Evolutionary conservation across 177 flowering plant genomes (phyloP), one percentile per base, ranked within the genome.

Genomic region (Vitis hybrid): DNA sequence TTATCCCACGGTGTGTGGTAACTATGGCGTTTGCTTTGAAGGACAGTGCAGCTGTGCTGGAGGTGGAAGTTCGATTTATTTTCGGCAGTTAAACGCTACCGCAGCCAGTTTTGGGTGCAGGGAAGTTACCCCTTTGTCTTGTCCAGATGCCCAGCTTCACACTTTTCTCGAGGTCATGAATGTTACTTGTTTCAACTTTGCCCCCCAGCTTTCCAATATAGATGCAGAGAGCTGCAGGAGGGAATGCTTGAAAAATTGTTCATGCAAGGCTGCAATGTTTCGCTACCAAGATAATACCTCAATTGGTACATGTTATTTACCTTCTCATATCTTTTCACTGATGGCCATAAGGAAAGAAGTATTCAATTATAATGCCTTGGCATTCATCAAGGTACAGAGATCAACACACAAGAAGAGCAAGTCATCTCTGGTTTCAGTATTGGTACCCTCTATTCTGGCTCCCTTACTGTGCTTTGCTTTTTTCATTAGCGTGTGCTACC

Each of bases 341-440:
- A 68, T 26, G 26, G 26, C 0, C 26, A 26, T 26, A 9, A n/a
- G 1, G 26, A 14, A 10, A 3, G 5, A 45, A 26, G 26, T 26
- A 26, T 26, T 26, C 2, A 49, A 10, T 19, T 11, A 26, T 26
- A 26, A 26, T 26, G 26, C 1, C 6, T 15, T 12, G 53, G 56
- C 71, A 12, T 73, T 39, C 14, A 11, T 73, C 55, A 73, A 73
- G 45, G 72, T 73, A 2, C 71, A 67, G 31, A 53, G 3, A 26
- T 26, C 26, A 26, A 26, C 26, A 26, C 26, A 26, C 26, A 26
- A 26, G 26, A 26, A 26, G 26, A 26, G 26, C 26, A 26, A 26
- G 26, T 26, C 26, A 26, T 26, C 26, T 26, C 26, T 26, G 26
- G 26, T 26, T 26, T 26, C 26, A 26, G 26, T 26, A 26, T 26